These are phyloP conservation scores for Colletotrichum somersetense DNA, from an alignment of 2,329 filamentous ascomycete species.

Conservation along the genomic window DNA sequence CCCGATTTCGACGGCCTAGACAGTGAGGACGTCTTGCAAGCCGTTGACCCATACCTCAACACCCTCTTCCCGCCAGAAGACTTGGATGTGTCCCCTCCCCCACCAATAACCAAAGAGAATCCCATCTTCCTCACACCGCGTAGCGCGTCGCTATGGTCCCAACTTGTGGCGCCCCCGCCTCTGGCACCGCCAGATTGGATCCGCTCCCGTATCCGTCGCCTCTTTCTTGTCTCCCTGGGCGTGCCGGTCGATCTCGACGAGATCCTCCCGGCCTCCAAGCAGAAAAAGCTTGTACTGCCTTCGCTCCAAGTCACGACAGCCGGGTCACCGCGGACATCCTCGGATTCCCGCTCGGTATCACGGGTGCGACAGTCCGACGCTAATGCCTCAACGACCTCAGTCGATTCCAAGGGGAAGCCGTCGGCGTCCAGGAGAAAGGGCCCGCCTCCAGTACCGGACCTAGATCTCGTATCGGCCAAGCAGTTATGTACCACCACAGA, in stretches of 20 bases:
- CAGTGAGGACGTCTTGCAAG: slow-evolving; percentile 69
- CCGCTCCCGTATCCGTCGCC: slow-evolving; percentile 89
- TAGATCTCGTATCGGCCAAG: slow-evolving; percentile 83
- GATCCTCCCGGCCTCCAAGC: slow-evolving; percentile 95
- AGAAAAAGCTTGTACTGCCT: slow-evolving; percentile 95
- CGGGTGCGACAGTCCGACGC: slow-evolving; percentile 60
- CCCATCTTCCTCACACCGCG: slow-evolving; percentile 86
- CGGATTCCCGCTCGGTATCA: slow-evolving; percentile 64
- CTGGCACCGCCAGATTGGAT: slow-evolving; percentile 98
- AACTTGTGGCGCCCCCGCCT: slow-evolving; percentile 93
- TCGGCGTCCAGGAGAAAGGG: slow-evolving; percentile 61
- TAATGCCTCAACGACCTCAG: slow-evolving; percentile 69
- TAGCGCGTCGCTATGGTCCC: slow-evolving; percentile 93
- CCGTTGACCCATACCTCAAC: slow-evolving; percentile 75
- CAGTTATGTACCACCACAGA: slow-evolving; percentile 87
- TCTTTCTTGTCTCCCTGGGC: slow-evolving; percentile 95
- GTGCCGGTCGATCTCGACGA: slow-evolving; percentile 98
- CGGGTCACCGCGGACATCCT: slow-evolving; percentile 67
- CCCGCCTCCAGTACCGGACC: slow-evolving; percentile 76
- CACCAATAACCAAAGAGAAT: slow-evolving; percentile 65
- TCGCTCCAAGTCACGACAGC: slow-evolving; percentile 72
- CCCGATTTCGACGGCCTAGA: slow-evolving; percentile 75
- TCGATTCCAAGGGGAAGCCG: slow-evolving; percentile 71
- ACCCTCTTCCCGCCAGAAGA: slow-evolving; percentile 73
- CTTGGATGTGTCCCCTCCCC: slow-evolving; percentile 63